A percentile compares a stretch with the other conserved stretches of the same genome.
Conservation (phyloP, 2,329 filamentous ascomycete genomes). For the Monosporascus sp. region DNA sequence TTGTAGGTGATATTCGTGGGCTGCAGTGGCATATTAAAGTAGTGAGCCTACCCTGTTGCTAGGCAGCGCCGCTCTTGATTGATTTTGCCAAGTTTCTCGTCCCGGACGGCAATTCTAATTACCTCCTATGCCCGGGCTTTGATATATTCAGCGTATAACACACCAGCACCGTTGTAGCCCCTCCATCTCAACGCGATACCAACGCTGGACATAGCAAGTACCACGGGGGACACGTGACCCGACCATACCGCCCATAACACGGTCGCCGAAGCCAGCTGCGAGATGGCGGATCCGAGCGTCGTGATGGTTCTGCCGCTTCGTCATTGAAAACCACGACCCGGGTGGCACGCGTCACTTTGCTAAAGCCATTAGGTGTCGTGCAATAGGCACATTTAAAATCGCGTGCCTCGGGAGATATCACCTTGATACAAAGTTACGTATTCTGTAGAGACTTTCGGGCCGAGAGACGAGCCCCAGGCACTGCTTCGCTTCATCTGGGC, state of each 20-base stretch:
- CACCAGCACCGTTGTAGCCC: background rate
- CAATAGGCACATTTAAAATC: too few relatives aligned
- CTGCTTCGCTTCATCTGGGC: too few relatives aligned
- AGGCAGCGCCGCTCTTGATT: background rate
- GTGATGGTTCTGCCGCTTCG: background rate
- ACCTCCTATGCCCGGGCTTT: background rate
- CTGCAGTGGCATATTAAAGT: too few relatives aligned
- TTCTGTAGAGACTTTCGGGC: too few relatives aligned
- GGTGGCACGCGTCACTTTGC: background rate
- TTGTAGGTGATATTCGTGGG: too few relatives aligned
- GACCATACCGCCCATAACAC: background rate
- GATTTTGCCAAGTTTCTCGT: background rate
- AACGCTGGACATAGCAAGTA: background rate
- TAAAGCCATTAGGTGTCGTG: background rate
- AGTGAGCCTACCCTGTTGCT: background rate
- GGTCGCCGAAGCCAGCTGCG: background rate
- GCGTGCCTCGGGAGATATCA: too few relatives aligned
- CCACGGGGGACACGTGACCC: background rate
- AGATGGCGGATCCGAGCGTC: background rate
- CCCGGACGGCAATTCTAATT: background rate
- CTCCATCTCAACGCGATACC: background rate
- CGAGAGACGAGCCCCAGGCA: too few relatives aligned
- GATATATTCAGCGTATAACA: background rate
- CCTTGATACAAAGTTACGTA: too few relatives aligned
- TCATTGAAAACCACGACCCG: background rate